Evolutionary conservation across 768 basidiomycete genomes (phyloP).

Genomic region (Pisolithus marmoratus): DNA sequence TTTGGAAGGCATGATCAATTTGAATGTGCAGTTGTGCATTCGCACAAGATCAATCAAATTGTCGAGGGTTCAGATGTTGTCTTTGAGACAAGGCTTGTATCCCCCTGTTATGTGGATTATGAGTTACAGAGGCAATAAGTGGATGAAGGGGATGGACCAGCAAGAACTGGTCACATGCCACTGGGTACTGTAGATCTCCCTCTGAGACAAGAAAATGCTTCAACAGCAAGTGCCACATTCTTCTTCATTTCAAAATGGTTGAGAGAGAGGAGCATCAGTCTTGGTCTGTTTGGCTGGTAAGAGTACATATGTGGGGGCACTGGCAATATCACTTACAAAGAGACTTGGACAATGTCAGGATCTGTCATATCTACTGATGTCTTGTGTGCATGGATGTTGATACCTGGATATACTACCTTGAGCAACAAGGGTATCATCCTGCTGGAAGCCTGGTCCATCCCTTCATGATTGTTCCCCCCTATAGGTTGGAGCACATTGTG

Average conservation of each 20-base stretch:
- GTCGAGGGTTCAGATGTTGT: conserved; percentile 73
- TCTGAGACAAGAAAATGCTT: conserved; percentile 62
- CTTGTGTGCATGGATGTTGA: conserved; percentile 75
- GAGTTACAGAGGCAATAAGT: background rate
- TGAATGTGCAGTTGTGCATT: conserved; percentile 50
- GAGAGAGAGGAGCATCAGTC: conserved; percentile 76
- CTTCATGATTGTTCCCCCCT: no score
- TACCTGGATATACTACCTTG: conserved; percentile 94
- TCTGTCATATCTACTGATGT: conserved; percentile 34
- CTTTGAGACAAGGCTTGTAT: conserved; percentile 81
- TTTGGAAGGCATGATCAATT: conserved; percentile 45
- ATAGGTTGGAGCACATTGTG: no score
- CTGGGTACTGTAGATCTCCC: conserved; percentile 21
- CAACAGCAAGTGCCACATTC: conserved; percentile 75
- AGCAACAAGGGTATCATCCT: no score
- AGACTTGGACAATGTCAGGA: conserved; percentile 46
- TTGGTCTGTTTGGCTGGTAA: conserved; percentile 35
- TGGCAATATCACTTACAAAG: conserved; percentile 41
- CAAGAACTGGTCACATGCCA: conserved; percentile 67
- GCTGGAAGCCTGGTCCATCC: no score
- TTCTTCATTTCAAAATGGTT: conserved; percentile 98
- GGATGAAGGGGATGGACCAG: conserved; percentile 42
- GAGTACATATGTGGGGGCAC: background rate
- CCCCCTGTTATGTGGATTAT: conserved; percentile 51
- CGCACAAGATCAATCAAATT: conserved; percentile 58